phyloP scores from a whole-genome alignment of 1,284 basidiomycete genomes.

The Amylostereum areolatum region DNA sequence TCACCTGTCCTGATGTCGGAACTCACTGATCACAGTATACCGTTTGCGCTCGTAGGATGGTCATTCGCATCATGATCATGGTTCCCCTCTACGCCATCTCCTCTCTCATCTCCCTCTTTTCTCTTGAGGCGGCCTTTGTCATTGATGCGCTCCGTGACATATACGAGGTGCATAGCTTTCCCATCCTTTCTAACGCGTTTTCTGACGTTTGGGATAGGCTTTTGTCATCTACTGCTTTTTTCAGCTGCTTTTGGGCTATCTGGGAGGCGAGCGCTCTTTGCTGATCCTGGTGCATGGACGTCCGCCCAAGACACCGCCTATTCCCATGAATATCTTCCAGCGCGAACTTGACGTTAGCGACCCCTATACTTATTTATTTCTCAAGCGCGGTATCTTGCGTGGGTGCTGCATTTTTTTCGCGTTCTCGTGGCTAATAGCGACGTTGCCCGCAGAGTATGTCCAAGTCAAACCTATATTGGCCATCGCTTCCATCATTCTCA shows the following conservation, averaged over 20 bases:
- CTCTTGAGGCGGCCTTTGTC: constrained; percentile 91
- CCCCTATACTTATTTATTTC: constrained; percentile 88
- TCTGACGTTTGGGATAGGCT: constrained; percentile 45
- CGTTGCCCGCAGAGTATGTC: constrained; percentile 93
- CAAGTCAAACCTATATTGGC: constrained; percentile 94
- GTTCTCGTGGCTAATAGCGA: too few relatives aligned
- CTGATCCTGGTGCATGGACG: constrained; percentile 89
- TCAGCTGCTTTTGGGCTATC: constrained; percentile 75
- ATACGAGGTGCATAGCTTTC: constrained; percentile 70
- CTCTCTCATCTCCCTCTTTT: constrained; percentile 91
- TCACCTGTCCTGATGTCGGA: too few relatives aligned
- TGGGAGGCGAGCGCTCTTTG: constrained; percentile 90
- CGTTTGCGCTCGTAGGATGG: constrained; percentile 56
- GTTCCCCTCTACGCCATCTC: constrained; percentile 91
- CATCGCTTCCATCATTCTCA: constrained; percentile 78
- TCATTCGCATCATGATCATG: constrained; percentile 96
- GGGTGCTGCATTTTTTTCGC: constrained; percentile 28
- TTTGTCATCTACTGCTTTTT: constrained; percentile 97
- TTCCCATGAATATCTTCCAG: constrained; percentile 77
- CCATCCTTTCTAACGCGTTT: neutral
- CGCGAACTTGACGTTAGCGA: constrained; percentile 85
- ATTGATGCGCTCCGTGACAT: constrained; percentile 94
- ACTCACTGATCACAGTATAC: neutral
- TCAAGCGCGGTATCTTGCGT: constrained; percentile 96
- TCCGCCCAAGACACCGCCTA: constrained; percentile 80